These are phyloP conservation scores for Wallacemonas collosoma DNA, from an alignment of 208 protist genomes.

Conservation along the genomic window DNA sequence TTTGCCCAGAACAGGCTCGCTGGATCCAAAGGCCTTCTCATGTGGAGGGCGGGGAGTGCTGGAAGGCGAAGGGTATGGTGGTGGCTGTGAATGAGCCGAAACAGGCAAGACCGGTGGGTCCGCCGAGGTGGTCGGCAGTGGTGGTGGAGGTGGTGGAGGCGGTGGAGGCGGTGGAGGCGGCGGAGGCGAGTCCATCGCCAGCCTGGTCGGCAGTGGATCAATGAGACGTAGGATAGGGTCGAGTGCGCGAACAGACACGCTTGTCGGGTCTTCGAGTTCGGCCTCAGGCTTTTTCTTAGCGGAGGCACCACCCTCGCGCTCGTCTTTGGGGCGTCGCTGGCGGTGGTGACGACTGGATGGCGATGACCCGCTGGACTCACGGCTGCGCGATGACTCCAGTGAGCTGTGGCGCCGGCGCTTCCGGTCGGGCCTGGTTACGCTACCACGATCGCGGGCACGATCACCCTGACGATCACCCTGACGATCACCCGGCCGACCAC, in stretches of 20 bases:
- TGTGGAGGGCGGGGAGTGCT: no score
- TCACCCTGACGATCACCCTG: no score
- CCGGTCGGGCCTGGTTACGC: not conserved
- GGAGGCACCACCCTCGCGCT: not conserved
- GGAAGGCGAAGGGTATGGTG: not conserved
- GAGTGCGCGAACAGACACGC: not conserved
- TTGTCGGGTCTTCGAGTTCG: conserved; percentile 13
- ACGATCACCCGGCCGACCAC: not conserved
- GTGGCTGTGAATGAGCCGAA: not conserved
- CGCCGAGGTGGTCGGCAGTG: not conserved
- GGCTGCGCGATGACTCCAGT: not conserved
- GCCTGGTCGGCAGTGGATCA: not conserved
- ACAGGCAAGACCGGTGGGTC: no score
- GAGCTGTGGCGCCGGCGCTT: conserved; percentile 1
- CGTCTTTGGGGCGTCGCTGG: not conserved
- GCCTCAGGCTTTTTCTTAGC: not conserved
- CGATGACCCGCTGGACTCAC: not conserved
- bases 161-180: conserved; percentile 1
- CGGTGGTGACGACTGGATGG: not conserved
- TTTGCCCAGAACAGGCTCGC: not conserved
- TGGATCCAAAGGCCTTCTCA: no score
- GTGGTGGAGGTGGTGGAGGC: not conserved
- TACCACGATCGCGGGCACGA: no score
- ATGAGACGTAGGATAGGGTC: not conserved
- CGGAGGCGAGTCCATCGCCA: not conserved